Percentiles rank a stretch among this genome's conserved stretches.
Conservation (phyloP, 2,329 filamentous ascomycete genomes). For the Aspergillus brunneoviolaceus region DNA sequence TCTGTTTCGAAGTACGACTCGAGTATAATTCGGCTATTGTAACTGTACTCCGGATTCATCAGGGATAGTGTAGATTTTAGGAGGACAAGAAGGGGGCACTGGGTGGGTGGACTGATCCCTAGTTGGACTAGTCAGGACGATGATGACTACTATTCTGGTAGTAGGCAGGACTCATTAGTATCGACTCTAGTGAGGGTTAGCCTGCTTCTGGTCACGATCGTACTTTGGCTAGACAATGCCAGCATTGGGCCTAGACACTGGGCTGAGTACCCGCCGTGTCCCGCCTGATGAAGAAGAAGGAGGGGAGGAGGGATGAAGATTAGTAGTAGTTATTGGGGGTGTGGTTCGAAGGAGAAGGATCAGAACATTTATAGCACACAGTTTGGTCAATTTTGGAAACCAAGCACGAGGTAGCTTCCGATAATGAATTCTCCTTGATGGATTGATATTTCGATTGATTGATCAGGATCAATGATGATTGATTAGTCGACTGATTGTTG, state of each 20-base stretch:
- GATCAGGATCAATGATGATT: background rate
- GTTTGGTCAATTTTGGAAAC: background rate
- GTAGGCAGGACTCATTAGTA: background rate
- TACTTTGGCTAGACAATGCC: constrained; percentile 8
- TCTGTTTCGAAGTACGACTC: background rate
- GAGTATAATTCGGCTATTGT: too few species aligned
- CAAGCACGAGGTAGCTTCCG: background rate
- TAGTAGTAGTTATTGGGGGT: background rate
- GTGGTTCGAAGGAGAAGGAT: background rate
- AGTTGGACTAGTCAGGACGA: background rate
- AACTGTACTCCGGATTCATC: too few species aligned
- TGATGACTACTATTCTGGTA: background rate
- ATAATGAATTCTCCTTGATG: background rate
- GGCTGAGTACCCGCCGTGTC: constrained; percentile 14
- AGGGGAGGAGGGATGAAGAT: background rate
- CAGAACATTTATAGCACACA: background rate
- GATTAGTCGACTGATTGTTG: background rate
- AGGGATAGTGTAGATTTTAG: too few species aligned
- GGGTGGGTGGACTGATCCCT: background rate
- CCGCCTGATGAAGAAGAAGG: constrained; percentile 3
- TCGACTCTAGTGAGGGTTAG: background rate
- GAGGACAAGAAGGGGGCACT: background rate
- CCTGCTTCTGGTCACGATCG: background rate
- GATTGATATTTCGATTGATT: too few species aligned
- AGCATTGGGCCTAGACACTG: constrained; percentile 13